A percentile compares a stretch with the other conserved stretches of the same genome.
These are phyloP conservation scores for Plasmodium reichenowi DNA, from an alignment of 169 alveolate species.

Conservation along the genomic window DNA sequence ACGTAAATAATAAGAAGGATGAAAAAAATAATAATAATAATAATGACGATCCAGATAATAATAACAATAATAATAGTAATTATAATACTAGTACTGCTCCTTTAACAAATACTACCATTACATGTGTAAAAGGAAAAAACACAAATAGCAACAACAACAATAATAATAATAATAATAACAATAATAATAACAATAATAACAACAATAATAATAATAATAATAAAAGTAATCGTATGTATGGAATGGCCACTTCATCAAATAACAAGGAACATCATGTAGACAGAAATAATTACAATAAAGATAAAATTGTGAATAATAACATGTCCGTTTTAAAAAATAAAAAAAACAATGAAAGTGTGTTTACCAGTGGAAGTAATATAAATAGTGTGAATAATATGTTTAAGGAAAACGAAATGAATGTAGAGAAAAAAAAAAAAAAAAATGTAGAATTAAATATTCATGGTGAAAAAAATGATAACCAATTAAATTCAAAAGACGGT, in stretches of 20 bases:
- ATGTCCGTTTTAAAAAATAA: background rate
- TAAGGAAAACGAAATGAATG: constrained; percentile 34
- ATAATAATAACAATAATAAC: background rate
- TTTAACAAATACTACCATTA: no score
- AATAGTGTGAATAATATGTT: constrained; percentile 3
- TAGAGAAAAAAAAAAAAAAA: background rate
- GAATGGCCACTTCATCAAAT: background rate
- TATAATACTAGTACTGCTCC: no score
- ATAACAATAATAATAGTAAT: constrained; percentile 10
- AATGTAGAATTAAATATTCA: constrained; percentile 16
- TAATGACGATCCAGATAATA: background rate
- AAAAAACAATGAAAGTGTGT: background rate
- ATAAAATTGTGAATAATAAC: background rate
- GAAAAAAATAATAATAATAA: constrained; percentile 1
- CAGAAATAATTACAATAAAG: background rate
- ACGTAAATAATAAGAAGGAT: background rate
- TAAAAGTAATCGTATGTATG: constrained; percentile 4
- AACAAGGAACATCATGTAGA: background rate
- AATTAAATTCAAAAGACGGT: background rate
- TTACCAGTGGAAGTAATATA: background rate
- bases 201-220: background rate
- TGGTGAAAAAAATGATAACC: constrained; percentile 20
- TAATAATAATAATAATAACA: constrained; percentile 1
- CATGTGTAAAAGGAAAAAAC: no score
- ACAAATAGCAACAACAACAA: background rate